phyloP scores from a whole-genome alignment of 176 grass and related monocot species.

The Avena sativa region DNA sequence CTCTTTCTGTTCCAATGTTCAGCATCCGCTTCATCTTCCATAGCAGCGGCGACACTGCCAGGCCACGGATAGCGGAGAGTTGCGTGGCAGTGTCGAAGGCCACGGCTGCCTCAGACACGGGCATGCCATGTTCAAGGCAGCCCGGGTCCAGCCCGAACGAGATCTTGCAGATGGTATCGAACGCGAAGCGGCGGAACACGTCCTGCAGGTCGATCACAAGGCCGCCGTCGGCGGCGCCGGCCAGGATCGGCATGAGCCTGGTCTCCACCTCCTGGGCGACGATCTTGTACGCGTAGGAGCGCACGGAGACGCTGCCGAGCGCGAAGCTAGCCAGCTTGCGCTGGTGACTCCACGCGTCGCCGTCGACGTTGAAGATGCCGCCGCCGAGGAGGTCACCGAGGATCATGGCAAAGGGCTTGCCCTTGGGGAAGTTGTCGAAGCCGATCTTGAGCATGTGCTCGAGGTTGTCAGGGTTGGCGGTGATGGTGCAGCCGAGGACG shows the following conservation, averaged over 20 bases:
- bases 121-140: slow-evolving; percentile 47
- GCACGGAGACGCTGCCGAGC: slow-evolving; percentile 68
- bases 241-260: slow-evolving; percentile 56
- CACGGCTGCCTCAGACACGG: slow-evolving; percentile 50
- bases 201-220: slow-evolving; percentile 68
- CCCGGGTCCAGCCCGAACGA: slow-evolving; percentile 75
- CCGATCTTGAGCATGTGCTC: slow-evolving; percentile 60
- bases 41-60: slow-evolving; percentile 39
- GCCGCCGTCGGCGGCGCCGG: slow-evolving; percentile 11
- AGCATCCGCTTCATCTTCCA: slow-evolving; percentile 76
- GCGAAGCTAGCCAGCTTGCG: slow-evolving; percentile 87
- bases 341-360: slow-evolving; percentile 65
- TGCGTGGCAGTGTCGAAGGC: slow-evolving; percentile 71
- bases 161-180: slow-evolving; percentile 92
- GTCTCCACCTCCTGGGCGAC: slow-evolving; percentile 51
- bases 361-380: slow-evolving; percentile 91
- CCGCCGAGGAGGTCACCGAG: slow-evolving; percentile 81
- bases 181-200: slow-evolving; percentile 79
- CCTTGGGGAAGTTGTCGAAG: slow-evolving; percentile 14
- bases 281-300: slow-evolving; percentile 62
- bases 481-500: slow-evolving; percentile 63
- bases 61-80: slow-evolving; percentile 57
- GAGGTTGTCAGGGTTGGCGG: slow-evolving; percentile 72
- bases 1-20: slow-evolving; percentile 68
- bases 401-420: background rate